Percentiles rank a stretch among this genome's conserved stretches.
phyloP scores from a whole-genome alignment of 1,139 yeast species.

The Nakaseomyces uthaithaninus region DNA sequence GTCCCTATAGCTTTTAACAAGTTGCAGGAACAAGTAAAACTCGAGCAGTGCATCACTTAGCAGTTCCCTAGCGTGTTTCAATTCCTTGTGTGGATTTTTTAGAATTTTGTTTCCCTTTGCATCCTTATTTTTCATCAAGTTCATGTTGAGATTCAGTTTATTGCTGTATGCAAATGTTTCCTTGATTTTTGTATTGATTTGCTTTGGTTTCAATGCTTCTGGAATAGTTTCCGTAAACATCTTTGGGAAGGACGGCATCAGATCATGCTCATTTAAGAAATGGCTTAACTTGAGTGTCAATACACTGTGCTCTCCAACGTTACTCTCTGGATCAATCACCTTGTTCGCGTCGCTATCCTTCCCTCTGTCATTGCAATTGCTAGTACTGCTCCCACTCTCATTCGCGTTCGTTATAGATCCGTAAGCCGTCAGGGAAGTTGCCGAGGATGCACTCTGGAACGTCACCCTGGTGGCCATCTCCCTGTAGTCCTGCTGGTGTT shows the following conservation, averaged over 20 bases:
- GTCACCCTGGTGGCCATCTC: conserved; percentile 1
- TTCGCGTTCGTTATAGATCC: neutral
- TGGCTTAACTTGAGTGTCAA: neutral
- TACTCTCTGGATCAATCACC: neutral
- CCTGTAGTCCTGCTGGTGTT: conserved; percentile 14
- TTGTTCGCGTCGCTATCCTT: neutral
- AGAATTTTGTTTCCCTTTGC: conserved; percentile 30
- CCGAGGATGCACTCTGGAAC: neutral
- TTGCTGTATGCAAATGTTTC: conserved; percentile 7
- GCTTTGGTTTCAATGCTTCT: conserved; percentile 5
- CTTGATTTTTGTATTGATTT: conserved; percentile 9
- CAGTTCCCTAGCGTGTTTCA: conserved; percentile 58
- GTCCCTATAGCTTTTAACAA: conserved; percentile 66
- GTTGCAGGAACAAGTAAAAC: conserved; percentile 68
- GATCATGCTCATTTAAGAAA: conserved; percentile 21
- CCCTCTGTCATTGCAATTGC: neutral
- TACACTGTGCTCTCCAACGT: neutral
- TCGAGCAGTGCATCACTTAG: conserved; percentile 72
- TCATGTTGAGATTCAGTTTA: conserved; percentile 1
- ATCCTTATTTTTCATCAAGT: conserved; percentile 3
- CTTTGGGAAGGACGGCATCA: conserved; percentile 30
- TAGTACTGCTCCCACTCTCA: neutral
- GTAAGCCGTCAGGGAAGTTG: conserved; percentile 1
- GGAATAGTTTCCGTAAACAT: conserved; percentile 6
- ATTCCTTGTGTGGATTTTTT: conserved; percentile 32